Conservation (phyloP, 768 basidiomycete species). For the Cystobasidium onofrii region DNA sequence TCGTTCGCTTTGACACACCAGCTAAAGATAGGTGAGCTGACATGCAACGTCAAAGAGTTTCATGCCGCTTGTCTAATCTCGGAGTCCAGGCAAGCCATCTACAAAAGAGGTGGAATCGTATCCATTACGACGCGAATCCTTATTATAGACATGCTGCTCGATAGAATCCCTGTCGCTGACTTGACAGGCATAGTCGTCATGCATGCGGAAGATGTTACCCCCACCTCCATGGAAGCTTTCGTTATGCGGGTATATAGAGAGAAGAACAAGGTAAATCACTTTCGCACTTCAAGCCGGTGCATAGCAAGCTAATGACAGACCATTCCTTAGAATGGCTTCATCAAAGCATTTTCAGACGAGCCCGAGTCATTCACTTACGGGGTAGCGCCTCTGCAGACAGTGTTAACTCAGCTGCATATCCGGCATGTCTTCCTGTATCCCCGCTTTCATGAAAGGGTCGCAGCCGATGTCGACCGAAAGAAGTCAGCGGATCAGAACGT, state of each 20-base stretch:
- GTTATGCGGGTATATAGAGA: constrained; percentile 83
- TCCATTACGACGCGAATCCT: constrained; percentile 85
- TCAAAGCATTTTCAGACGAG: constrained; percentile 95
- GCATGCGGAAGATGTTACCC: constrained; percentile 81
- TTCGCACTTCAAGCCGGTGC: neutral
- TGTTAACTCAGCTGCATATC: constrained; percentile 85
- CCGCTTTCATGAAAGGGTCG: constrained; percentile 86
- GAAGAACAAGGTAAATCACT: constrained; percentile 57
- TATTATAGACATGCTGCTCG: constrained; percentile 85
- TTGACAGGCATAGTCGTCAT: constrained; percentile 83
- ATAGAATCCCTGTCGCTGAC: constrained; percentile 70
- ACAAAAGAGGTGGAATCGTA: constrained; percentile 33
- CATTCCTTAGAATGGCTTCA: constrained; percentile 59
- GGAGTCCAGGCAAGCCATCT: constrained; percentile 25
- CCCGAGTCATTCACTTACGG: constrained; percentile 91
- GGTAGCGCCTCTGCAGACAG: constrained; percentile 78
- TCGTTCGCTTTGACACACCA: constrained; percentile 72
- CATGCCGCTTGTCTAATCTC: too few relatives aligned
- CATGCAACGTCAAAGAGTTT: too few relatives aligned
- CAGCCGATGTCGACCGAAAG: constrained; percentile 70
- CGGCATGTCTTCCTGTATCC: constrained; percentile 87
- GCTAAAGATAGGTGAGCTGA: constrained; percentile 64
- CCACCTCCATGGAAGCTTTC: constrained; percentile 80
- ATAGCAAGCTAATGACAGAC: neutral
- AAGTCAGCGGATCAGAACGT: constrained; percentile 61